Conservation (phyloP, 805 yeast genomes). For the Myxozyma lipomycoides region DNA sequence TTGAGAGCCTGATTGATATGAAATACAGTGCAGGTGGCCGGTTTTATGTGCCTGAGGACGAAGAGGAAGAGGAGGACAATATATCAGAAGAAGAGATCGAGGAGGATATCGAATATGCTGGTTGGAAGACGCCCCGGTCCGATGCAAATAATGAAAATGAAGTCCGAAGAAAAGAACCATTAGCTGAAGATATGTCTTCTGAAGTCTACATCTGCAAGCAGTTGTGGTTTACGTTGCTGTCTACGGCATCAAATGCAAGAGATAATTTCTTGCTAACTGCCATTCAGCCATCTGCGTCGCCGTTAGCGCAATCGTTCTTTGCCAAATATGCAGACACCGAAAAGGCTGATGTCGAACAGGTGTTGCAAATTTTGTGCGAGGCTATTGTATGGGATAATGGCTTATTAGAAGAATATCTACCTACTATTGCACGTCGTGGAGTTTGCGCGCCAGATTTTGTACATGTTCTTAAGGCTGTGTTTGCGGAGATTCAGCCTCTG, state of each 20-base stretch:
- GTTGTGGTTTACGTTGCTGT: slow-evolving; percentile 20
- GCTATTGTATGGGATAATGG: slow-evolving; percentile 41
- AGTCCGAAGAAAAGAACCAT: slow-evolving; percentile 1
- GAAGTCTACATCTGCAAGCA: slow-evolving; percentile 18
- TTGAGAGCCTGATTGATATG: slow-evolving; percentile 70
- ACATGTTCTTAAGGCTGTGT: slow-evolving; percentile 16
- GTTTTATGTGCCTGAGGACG: slow-evolving; percentile 53
- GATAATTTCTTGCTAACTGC: slow-evolving; percentile 15
- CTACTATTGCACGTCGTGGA: slow-evolving; percentile 6
- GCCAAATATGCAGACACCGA: slow-evolving; percentile 7
- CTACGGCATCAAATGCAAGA: slow-evolving; percentile 4
- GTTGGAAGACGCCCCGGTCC: slow-evolving; percentile 16
- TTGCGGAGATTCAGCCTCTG: slow-evolving; percentile 15
- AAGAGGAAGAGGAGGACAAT: slow-evolving; percentile 22
- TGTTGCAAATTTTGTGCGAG: slow-evolving; percentile 33
- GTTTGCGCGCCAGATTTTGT: slow-evolving; percentile 21
- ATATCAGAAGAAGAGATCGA: slow-evolving; percentile 10
- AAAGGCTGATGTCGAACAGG: slow-evolving; percentile 17
- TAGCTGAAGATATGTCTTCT: slow-evolving; percentile 16
- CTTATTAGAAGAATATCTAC: slow-evolving; percentile 26
- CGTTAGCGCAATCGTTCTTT: slow-evolving; percentile 7
- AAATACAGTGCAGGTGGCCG: slow-evolving; percentile 90
- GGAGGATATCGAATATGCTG: slow-evolving; percentile 18
- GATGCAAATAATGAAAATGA: slow-evolving; percentile 4
- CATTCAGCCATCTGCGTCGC: slow-evolving; percentile 11